Evolutionary conservation across 2,329 filamentous ascomycete species (phyloP), one percentile per base, ranked within the genome.

Genomic region (Calonectria leucothoes): DNA sequence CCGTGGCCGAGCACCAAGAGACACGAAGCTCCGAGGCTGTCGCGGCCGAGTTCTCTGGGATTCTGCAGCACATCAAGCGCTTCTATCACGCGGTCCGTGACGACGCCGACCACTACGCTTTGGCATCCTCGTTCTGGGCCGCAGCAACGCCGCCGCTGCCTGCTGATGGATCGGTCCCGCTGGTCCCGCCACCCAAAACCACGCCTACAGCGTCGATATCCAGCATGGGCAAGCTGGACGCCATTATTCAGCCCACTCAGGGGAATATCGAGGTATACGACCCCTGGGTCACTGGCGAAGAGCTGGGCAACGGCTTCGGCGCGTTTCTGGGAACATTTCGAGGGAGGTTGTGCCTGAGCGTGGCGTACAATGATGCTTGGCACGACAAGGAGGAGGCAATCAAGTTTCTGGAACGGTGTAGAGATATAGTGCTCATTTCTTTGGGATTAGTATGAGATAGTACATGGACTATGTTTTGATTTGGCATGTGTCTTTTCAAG

Each of bases 261-360:
- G 83, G 82, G 0, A 29, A 48, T 0, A 78, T 87, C 1, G 77
- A 81, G 14, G 72, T 84, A 0, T 61, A 80, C 2, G 75, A 84
- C 15, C 85, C 86, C 0, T 88, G 87, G 86, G 86, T 87, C 0
- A 87, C 85, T 0, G 86, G 86, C 0, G 86, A 88, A 69, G 86
- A 88, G 69, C 77, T 88, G 2, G 81, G 85, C 0, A 87, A 77
- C 31, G 82, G 83, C 0, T 23, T 84, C 17, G 84, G 78, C 0
- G n/a, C 87, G n/a, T 88, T 86, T 45, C 72, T 87, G 23, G 85
- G 83, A 0, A 86, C 83, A 0, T 87, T 82, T 67, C 77, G 80
- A 5, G 84, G 82, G 0, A 71, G 76, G 39, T n/a, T 87, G 52
- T 81, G 77, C 0, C 71, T 87, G 25, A 87, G 85, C 63, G 83